These are phyloP conservation scores for Penicillium ucsense DNA, from an alignment of 495 filamentous ascomycete species.

Conservation along the genomic window DNA sequence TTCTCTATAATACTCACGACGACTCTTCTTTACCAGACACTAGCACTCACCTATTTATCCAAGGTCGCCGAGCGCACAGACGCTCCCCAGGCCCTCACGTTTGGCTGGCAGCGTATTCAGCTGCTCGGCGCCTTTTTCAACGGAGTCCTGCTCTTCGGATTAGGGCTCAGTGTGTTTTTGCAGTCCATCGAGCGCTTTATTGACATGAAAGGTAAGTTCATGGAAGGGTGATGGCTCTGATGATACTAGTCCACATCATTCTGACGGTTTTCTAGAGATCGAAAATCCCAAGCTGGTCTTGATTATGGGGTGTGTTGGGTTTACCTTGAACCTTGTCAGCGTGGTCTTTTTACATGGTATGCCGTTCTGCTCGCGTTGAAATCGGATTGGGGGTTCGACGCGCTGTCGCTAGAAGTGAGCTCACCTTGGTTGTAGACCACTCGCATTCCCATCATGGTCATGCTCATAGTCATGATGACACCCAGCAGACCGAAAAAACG, in stretches of 20 bases:
- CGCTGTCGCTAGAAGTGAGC: background rate
- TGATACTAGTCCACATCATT: conserved; percentile 2
- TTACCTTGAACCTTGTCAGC: conserved; percentile 72
- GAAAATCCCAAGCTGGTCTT: conserved; percentile 49
- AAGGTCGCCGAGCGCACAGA: conserved; percentile 13
- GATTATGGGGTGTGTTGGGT: conserved; percentile 68
- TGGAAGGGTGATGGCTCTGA: background rate
- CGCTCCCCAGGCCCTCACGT: conserved; percentile 25
- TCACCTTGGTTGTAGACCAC: background rate
- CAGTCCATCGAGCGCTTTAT: conserved; percentile 78
- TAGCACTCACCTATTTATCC: background rate
- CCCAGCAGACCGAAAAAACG: too few relatives aligned
- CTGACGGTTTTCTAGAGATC: conserved; percentile 4
- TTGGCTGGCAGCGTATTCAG: conserved; percentile 72
- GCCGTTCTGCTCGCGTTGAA: background rate
- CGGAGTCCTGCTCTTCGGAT: conserved; percentile 75
- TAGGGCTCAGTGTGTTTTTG: conserved; percentile 80
- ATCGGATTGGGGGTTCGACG: background rate
- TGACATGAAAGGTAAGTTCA: conserved; percentile 8
- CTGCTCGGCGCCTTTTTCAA: conserved; percentile 81
- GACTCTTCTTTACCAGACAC: background rate
- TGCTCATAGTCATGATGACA: conserved; percentile 6
- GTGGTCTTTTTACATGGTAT: conserved; percentile 68
- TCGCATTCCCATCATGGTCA: conserved; percentile 28
- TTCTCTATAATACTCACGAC: too few relatives aligned